These are phyloP conservation scores for Thermothelomyces thermophilus DNA, from an alignment of 2,329 filamentous ascomycete species.

Conservation along the genomic window DNA sequence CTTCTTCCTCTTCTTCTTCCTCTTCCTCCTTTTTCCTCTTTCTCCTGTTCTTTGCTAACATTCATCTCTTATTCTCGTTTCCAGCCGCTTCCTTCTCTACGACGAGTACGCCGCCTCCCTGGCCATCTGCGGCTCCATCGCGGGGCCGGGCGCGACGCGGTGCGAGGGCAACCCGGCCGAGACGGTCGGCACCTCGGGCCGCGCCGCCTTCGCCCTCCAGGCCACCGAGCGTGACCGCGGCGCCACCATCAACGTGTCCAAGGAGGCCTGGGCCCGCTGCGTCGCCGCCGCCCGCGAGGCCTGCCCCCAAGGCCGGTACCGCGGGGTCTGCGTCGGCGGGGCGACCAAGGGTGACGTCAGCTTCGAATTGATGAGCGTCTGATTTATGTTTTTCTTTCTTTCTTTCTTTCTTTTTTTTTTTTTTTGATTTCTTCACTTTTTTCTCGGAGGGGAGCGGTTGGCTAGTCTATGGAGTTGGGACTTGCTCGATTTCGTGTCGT, in stretches of 20 bases:
- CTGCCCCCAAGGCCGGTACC: slow-evolving; percentile 45
- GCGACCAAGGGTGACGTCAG: slow-evolving; percentile 40
- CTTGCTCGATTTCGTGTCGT: no score
- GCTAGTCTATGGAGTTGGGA: no score
- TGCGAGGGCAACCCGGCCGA: slow-evolving; percentile 37
- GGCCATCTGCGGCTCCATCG: slow-evolving; percentile 52
- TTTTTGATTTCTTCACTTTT: not conserved
- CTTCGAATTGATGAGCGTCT: slow-evolving; percentile 34
- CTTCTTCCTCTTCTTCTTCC: not conserved
- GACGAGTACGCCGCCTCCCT: slow-evolving; percentile 55
- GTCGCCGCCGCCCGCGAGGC: slow-evolving; percentile 45
- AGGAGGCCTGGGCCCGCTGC: slow-evolving; percentile 48
- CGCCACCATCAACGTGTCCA: slow-evolving; percentile 46
- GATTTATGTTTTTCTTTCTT: not conserved
- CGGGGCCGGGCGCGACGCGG: slow-evolving; percentile 39
- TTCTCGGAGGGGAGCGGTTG: not conserved
- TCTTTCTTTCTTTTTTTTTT: not conserved
- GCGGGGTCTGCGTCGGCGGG: slow-evolving; percentile 41
- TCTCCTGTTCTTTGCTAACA: not conserved
- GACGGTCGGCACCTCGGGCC: slow-evolving; percentile 41
- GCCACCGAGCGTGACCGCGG: slow-evolving; percentile 32
- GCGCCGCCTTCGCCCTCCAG: slow-evolving; percentile 42
- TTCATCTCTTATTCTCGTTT: not conserved
- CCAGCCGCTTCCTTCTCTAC: slow-evolving; percentile 40
- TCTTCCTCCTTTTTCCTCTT: slow-evolving; percentile 9